Base-by-base conservation (phyloP, 352 stramenopile species). In the Phytophthora foliorum region DNA sequence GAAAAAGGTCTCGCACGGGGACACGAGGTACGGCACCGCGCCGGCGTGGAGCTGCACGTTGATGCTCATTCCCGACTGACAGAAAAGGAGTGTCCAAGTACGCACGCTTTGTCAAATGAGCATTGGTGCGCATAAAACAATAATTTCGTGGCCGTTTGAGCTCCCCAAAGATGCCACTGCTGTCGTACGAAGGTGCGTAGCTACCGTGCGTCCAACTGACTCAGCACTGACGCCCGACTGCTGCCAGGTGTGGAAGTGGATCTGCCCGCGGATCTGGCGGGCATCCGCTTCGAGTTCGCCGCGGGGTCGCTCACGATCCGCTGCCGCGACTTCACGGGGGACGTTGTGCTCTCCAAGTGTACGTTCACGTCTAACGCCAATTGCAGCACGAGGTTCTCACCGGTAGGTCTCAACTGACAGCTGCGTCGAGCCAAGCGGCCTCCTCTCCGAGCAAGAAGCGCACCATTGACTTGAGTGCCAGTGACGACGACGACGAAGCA, bases 1-100 rank as follows among this genome's bases (percentile, higher is more conserved):
- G 82, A 92, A 90, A 67, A 92, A 91, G 61, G 69, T 84, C 55
- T 93, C 87, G 63, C 86, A 91, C 11, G 87, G 87, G 55, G 87
- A 94, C 65, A 94, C 87, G 46, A 93, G 74, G 49, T 87, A 91
- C 67, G 87, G 87, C 74, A 84, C 75, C 8, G 63, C 64, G 44
- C 63, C 73, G 16, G 86, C 82, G 49, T 93, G 81, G 22, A 94
- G 74, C 58, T 84, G 63, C 49, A 92, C 84, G 65, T 94, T 94
- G 48, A 91, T 80, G 67, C 87, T 94, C 87, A 94, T 94, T 21
- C 8, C 11, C 2, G 24, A 45, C n/a, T 42, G 36, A 17, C 36
- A 42, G 19, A 38, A 42, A n/a, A 4, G 16, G 36, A 10, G 36
- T 19, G 7, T 42, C 2, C 39, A 46, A 22, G n/a, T 25, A 46